Evolutionary conservation across 768 basidiomycete genomes (phyloP).

Genomic region (Hemileccinum rubropunctum): DNA sequence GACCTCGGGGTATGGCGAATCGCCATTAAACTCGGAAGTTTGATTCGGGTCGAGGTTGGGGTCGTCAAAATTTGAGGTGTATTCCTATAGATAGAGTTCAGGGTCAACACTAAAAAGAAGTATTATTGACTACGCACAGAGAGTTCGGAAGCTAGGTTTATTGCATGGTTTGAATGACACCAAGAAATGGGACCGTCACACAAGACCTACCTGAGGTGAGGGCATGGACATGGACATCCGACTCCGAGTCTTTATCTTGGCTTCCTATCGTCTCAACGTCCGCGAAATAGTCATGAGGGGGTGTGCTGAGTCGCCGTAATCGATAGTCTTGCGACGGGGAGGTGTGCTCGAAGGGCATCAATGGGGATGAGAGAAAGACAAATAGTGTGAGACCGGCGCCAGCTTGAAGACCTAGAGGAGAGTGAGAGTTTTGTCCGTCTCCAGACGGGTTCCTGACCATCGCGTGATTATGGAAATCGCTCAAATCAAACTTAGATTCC

Average conservation of each 20-base stretch:
- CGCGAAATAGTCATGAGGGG: slow-evolving; percentile 3
- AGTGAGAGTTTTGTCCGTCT: slow-evolving; percentile 17
- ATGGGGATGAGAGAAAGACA: neutral
- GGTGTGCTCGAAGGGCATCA: slow-evolving; percentile 20
- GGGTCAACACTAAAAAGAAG: neutral
- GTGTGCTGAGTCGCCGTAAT: slow-evolving; percentile 9
- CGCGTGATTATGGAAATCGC: slow-evolving; percentile 18
- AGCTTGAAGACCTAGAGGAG: slow-evolving; percentile 2
- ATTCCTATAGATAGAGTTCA: neutral
- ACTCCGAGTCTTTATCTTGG: slow-evolving; percentile 25
- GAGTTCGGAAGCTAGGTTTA: slow-evolving; percentile 14
- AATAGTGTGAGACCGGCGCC: slow-evolving; percentile 6
- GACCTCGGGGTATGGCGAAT: slow-evolving; percentile 73
- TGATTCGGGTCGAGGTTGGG: slow-evolving; percentile 25
- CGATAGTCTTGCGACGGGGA: slow-evolving; percentile 16
- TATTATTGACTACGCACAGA: slow-evolving; percentile 21
- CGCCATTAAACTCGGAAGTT: slow-evolving; percentile 42
- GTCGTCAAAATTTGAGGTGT: slow-evolving; percentile 17
- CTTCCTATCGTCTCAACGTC: slow-evolving; percentile 14
- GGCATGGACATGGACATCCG: slow-evolving; percentile 7
- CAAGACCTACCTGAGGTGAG: slow-evolving; percentile 20
- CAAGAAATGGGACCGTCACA: neutral
- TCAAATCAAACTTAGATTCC: neutral
- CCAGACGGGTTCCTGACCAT: slow-evolving; percentile 16
- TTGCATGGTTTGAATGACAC: neutral